phyloP scores from a whole-genome alignment of 176 grass and related monocot genomes.

The Aegilops longissima region DNA sequence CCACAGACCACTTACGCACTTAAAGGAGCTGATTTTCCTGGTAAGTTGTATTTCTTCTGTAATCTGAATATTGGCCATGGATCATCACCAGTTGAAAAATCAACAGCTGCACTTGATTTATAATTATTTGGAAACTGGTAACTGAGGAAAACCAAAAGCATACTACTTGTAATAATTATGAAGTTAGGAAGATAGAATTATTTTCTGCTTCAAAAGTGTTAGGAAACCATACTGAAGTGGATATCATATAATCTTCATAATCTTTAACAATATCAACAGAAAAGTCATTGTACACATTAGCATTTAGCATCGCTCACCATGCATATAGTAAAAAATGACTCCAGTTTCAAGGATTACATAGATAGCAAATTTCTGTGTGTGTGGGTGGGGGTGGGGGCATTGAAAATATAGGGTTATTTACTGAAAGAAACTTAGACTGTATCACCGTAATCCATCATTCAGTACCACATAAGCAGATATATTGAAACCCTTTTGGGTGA shows the following conservation, averaged over 20 bases:
- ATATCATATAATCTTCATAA: neutral
- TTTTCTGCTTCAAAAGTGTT: neutral
- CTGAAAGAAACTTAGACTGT: slow-evolving; percentile 16
- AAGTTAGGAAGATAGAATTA: slow-evolving; percentile 5
- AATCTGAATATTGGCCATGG: slow-evolving; percentile 75
- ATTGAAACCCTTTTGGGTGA: neutral
- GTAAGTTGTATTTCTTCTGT: slow-evolving; percentile 87
- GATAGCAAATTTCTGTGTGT: neutral
- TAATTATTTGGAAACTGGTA: slow-evolving; percentile 17
- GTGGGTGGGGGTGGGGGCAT: neutral
- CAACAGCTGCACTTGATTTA: slow-evolving; percentile 68
- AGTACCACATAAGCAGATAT: neutral
- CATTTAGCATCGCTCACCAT: neutral
- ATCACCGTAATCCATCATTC: neutral
- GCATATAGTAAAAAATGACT: neutral
- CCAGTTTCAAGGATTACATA: neutral
- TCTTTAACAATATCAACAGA: neutral
- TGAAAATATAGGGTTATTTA: neutral
- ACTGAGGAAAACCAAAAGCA: slow-evolving; percentile 4
- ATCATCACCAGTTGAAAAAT: slow-evolving; percentile 82
- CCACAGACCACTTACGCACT: slow-evolving; percentile 58
- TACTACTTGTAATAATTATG: neutral
- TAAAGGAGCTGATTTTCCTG: slow-evolving; percentile 89
- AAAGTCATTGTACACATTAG: neutral
- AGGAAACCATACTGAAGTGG: neutral